Conservation (phyloP, 163 green algal genomes). For the Chlamydomonas reinhardtii region DNA sequence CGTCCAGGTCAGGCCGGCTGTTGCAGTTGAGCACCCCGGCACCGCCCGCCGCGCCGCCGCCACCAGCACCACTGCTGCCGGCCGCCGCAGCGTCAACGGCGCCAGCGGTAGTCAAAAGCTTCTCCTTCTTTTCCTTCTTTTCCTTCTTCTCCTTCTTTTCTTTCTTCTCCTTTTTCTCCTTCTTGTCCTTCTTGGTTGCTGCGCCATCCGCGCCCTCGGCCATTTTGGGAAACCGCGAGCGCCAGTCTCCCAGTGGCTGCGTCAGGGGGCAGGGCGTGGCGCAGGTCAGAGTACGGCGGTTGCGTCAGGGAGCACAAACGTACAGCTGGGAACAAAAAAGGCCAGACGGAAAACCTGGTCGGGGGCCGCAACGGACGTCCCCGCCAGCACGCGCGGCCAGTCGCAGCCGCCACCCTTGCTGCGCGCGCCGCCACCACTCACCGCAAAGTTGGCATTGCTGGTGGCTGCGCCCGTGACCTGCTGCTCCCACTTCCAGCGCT, state of each 20-base stretch:
- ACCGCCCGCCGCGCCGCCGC: neutral
- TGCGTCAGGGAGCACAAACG: too few relatives aligned
- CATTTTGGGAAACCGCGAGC: slow-evolving; percentile 4
- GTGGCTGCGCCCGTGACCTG: slow-evolving; percentile 50
- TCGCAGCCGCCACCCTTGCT: too few relatives aligned
- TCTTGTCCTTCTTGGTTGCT: neutral
- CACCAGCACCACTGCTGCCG: slow-evolving; percentile 9
- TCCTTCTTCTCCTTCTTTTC: slow-evolving; percentile 57
- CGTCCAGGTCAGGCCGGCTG: slow-evolving; percentile 70
- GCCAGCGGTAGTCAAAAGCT: neutral
- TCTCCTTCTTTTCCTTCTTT: slow-evolving; percentile 57
- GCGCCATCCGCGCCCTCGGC: neutral
- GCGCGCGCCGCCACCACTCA: slow-evolving; percentile 6
- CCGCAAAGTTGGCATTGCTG: slow-evolving; percentile 83
- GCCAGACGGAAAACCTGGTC: too few relatives aligned
- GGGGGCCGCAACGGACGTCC: too few relatives aligned
- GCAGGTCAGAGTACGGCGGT: too few relatives aligned
- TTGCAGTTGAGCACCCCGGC: slow-evolving; percentile 53
- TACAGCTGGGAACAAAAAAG: too few relatives aligned
- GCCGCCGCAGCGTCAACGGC: neutral
- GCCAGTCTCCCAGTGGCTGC: slow-evolving; percentile 19
- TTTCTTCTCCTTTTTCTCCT: slow-evolving; percentile 38
- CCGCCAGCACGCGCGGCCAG: too few relatives aligned
- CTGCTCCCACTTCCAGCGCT: slow-evolving; percentile 62
- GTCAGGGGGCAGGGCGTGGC: too few relatives aligned